These are phyloP conservation scores for Fusarium nematophilum DNA, from an alignment of 2,329 filamentous ascomycete genomes.

Conservation along the genomic window DNA sequence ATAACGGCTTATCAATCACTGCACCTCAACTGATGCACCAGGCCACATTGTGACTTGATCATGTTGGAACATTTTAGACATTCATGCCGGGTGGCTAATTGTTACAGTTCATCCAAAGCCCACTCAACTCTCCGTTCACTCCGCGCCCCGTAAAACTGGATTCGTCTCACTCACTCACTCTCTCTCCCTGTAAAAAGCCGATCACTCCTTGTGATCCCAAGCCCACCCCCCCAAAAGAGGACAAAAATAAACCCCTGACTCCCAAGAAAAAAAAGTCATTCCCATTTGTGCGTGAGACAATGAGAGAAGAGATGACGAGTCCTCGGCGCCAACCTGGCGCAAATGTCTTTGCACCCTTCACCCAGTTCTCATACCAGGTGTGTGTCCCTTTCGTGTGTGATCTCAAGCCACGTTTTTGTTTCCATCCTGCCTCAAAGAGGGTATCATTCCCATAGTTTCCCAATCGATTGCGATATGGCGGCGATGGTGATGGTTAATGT, in stretches of 20 bases:
- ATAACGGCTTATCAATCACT: constrained; percentile 22
- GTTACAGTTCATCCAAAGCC: constrained; percentile 33
- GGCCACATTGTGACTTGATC: neutral
- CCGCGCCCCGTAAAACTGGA: constrained; percentile 5
- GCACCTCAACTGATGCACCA: neutral
- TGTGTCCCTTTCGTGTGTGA: constrained; percentile 13
- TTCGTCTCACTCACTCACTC: constrained; percentile 9
- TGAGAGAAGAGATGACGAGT: constrained; percentile 22
- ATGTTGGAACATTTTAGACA: constrained; percentile 24
- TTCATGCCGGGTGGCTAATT: constrained; percentile 29
- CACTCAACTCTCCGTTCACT: constrained; percentile 1
- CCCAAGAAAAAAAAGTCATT: constrained; percentile 26
- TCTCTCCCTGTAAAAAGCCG: constrained; percentile 14
- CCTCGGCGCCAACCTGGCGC: constrained; percentile 25
- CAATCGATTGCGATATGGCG: constrained; percentile 20
- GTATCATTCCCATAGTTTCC: constrained; percentile 43
- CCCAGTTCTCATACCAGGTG: constrained; percentile 16
- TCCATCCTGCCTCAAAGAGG: constrained; percentile 39
- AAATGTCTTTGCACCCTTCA: constrained; percentile 14
- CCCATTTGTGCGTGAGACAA: constrained; percentile 27
- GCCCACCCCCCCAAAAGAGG: constrained; percentile 14
- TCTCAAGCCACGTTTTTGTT: constrained; percentile 21
- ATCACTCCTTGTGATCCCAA: constrained; percentile 19
- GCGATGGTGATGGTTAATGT: constrained; percentile 8
- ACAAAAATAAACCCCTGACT: constrained; percentile 43